These are phyloP conservation scores for Xerocomus amazonicus DNA, from an alignment of 1,284 basidiomycete species.

Conservation along the genomic window DNA sequence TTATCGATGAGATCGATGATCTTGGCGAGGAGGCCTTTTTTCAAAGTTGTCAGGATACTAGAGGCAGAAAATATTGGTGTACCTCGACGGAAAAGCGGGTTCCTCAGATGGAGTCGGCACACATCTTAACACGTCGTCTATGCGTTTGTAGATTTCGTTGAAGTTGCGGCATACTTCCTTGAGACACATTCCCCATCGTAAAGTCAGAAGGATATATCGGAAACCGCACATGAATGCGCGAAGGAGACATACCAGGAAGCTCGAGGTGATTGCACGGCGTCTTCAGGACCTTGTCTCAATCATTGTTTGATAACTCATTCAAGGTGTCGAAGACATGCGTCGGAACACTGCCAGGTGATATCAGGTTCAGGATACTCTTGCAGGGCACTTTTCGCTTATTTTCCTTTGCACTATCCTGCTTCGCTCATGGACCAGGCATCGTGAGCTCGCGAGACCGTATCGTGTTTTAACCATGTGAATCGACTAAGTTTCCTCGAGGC, in stretches of 20 bases:
- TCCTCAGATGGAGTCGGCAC: slow-evolving; percentile 48
- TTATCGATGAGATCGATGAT: slow-evolving; percentile 50
- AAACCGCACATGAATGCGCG: background rate
- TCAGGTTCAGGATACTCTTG: background rate
- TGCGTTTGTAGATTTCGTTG: slow-evolving; percentile 42
- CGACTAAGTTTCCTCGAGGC: too few relatives aligned
- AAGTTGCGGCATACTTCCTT: slow-evolving; percentile 59
- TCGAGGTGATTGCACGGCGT: slow-evolving; percentile 47
- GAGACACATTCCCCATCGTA: slow-evolving; percentile 47
- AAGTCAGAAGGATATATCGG: slow-evolving; percentile 40
- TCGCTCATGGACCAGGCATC: slow-evolving; percentile 34
- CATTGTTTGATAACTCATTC: slow-evolving; percentile 28
- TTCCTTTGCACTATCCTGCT: slow-evolving; percentile 22
- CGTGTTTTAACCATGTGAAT: too few relatives aligned
- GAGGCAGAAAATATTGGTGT: background rate
- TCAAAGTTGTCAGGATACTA: background rate
- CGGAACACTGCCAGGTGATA: background rate
- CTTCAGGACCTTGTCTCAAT: slow-evolving; percentile 45
- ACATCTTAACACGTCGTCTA: slow-evolving; percentile 54
- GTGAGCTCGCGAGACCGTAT: background rate
- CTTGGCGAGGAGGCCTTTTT: slow-evolving; percentile 47
- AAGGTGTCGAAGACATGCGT: slow-evolving; percentile 3
- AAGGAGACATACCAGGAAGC: slow-evolving; percentile 43
- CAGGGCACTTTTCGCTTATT: slow-evolving; percentile 14
- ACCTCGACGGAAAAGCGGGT: slow-evolving; percentile 55